Evolutionary conservation across 2,329 filamentous ascomycete species (phyloP), one percentile per base, ranked within the genome.

Genomic region (Arthrobotrys sphaeroides): DNA sequence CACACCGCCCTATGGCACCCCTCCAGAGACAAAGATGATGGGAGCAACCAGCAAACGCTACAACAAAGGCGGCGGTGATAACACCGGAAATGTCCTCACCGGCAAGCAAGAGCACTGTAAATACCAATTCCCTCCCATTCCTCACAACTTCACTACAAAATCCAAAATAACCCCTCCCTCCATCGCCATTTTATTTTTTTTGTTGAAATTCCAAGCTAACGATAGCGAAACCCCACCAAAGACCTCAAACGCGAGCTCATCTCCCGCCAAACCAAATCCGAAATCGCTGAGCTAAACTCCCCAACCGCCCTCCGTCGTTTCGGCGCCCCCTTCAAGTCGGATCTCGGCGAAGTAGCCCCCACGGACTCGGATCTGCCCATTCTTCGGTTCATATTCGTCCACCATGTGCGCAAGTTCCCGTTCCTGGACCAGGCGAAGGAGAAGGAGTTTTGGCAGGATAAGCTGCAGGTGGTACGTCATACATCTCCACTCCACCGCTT

Each of bases 391-490:
- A 97, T 99, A 81, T 99, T 99, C 82, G 95, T 98, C 65, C 91
- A 98, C 82, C 94, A 98, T 89, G 89, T 99, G 73, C 93, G 95
- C 81, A 96, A 98, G 80, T 99, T 99, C 80, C 95, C 95, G 0
- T 99, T 99, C 81, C 88, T 99, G 78, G 93, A 99, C 83, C 93
- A 96, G 85, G 95, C 95, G 20, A 91, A 89, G 81, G 95, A 99
- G 87, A 97, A 98, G 87, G 95, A 99, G 84, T 99, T 99, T 81
- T 99, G 95, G 95, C 95, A 99, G 84, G 93, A 98, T 82, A 98
- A 96, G 83, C 85, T 99, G 75, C 95, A 99, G 85, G 88, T 94
- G 81, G 92, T 96, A 84, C 79, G 18, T 77, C 51, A 55, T 18
- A 33, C 28, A 31, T 59, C 28, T 20, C 45, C 59, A 16, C 24